Percentiles rank a stretch among this genome's conserved stretches.
Conservation (phyloP, 805 yeast species). For the Candida wancherniae region DNA sequence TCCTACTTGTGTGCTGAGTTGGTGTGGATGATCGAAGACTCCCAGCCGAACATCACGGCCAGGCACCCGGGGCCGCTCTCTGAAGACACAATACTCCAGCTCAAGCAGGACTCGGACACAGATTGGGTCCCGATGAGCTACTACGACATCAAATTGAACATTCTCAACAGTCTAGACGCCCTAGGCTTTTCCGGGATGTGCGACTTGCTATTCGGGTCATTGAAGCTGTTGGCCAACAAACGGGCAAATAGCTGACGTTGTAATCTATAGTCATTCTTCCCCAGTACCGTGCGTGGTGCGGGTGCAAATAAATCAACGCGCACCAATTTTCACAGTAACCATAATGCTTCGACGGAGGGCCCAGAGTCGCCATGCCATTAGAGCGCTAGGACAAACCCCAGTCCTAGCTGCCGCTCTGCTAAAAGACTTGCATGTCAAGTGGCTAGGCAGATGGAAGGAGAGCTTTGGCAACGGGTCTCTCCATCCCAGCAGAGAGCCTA, state of each 20-base stretch:
- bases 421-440: slow-evolving; percentile 46
- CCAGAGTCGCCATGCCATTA: too few species aligned
- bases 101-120: slow-evolving; percentile 24
- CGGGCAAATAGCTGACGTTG: too few species aligned
- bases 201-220: slow-evolving; percentile 47
- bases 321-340: too few species aligned
- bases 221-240: slow-evolving; percentile 39
- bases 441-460: slow-evolving; percentile 46
- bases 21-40: slow-evolving; percentile 46
- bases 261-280: too few species aligned
- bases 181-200: slow-evolving; percentile 47
- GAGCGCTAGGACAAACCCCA: too few species aligned
- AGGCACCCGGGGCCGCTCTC: slow-evolving; percentile 53
- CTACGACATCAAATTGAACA: slow-evolving; percentile 42
- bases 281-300: too few species aligned
- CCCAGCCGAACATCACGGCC: slow-evolving; percentile 21
- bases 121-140: slow-evolving; percentile 38
- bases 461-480: slow-evolving; percentile 29
- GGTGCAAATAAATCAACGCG: too few species aligned
- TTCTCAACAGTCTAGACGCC: slow-evolving; percentile 39
- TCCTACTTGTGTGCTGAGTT: slow-evolving; percentile 40
- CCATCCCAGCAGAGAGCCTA: slow-evolving; percentile 26
- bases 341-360: too few species aligned
- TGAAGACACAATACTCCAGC: slow-evolving; percentile 32
- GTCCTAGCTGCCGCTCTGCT: too few species aligned